Conservation (phyloP, 2,329 filamentous ascomycete species). For the Dactylellina sp. region DNA sequence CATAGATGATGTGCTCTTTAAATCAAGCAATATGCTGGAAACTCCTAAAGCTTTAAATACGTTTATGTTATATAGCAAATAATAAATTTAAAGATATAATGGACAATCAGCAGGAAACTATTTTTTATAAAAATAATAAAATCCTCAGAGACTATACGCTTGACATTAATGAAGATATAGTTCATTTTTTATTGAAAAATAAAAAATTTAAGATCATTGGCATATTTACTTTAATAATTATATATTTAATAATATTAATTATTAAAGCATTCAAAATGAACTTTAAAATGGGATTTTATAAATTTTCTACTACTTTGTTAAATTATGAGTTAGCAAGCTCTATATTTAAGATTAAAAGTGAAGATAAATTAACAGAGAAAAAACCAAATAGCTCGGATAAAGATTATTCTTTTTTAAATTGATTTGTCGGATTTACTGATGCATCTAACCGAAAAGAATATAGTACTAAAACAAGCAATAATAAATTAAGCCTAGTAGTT, state of each 20-base stretch:
- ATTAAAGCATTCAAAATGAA: slow-evolving; percentile 31
- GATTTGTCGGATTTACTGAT: slow-evolving; percentile 57
- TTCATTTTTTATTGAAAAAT: slow-evolving; percentile 27
- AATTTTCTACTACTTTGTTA: slow-evolving; percentile 63
- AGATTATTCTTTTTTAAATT: slow-evolving; percentile 58
- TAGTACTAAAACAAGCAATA: slow-evolving; percentile 60
- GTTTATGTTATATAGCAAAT: slow-evolving; percentile 19
- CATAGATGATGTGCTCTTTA: slow-evolving; percentile 18
- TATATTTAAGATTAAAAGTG: slow-evolving; percentile 61
- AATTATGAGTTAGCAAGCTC: slow-evolving; percentile 61
- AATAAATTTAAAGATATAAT: slow-evolving; percentile 32
- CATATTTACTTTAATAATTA: slow-evolving; percentile 12
- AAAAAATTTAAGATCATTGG: slow-evolving; percentile 19
- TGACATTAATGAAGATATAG: slow-evolving; percentile 37
- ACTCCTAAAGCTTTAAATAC: slow-evolving; percentile 23
- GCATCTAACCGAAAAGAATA: slow-evolving; percentile 55
- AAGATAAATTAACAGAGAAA: slow-evolving; percentile 61
- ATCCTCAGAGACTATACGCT: slow-evolving; percentile 28
- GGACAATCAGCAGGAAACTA: slow-evolving; percentile 24
- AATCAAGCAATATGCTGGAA: slow-evolving; percentile 22
- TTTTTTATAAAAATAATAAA: slow-evolving; percentile 32
- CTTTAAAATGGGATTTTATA: slow-evolving; percentile 28
- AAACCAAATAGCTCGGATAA: slow-evolving; percentile 58
- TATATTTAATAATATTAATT: slow-evolving; percentile 43
- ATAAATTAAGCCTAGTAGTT: slow-evolving; percentile 42